These are phyloP conservation scores for Colletotrichum eleusines DNA, from an alignment of 2,329 filamentous ascomycete genomes.

Conservation along the genomic window DNA sequence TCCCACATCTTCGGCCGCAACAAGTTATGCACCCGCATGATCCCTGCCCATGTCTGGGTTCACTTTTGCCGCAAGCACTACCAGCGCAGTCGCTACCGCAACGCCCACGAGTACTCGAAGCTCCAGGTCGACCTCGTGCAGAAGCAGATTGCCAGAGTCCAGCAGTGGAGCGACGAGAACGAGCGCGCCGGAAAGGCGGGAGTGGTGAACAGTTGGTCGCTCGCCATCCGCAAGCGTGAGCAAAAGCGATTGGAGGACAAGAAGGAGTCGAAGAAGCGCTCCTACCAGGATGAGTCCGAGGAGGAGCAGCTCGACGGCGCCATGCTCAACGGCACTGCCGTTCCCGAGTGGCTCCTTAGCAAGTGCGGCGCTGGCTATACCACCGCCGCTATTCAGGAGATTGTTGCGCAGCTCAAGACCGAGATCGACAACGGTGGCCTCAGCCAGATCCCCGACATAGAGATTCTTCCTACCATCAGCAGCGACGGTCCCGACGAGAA, in stretches of 20 bases:
- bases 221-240: constrained; percentile 75
- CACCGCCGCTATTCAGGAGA: constrained; percentile 59
- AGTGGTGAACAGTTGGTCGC: constrained; percentile 69
- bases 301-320: constrained; percentile 51
- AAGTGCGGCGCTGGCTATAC: constrained; percentile 61
- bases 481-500: constrained; percentile 49
- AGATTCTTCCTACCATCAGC: constrained; percentile 68
- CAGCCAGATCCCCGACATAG: constrained; percentile 67
- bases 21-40: constrained; percentile 79
- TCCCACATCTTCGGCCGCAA: constrained; percentile 88
- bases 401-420: constrained; percentile 59
- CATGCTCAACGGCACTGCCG: constrained; percentile 54
- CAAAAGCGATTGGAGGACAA: constrained; percentile 65
- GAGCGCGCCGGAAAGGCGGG: constrained; percentile 51
- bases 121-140: constrained; percentile 74
- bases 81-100: constrained; percentile 80
- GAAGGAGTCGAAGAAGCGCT: constrained; percentile 51
- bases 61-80: constrained; percentile 87
- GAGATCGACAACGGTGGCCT: constrained; percentile 59
- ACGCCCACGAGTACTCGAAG: constrained; percentile 69
- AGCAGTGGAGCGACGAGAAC: constrained; percentile 71
- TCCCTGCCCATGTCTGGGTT: constrained; percentile 78
- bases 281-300: constrained; percentile 43
- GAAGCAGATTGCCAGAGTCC: constrained; percentile 71
- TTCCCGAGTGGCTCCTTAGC: constrained; percentile 63